These are phyloP conservation scores for Aspergillus homomorphus DNA, from an alignment of 495 filamentous ascomycete genomes.

Conservation along the genomic window DNA sequence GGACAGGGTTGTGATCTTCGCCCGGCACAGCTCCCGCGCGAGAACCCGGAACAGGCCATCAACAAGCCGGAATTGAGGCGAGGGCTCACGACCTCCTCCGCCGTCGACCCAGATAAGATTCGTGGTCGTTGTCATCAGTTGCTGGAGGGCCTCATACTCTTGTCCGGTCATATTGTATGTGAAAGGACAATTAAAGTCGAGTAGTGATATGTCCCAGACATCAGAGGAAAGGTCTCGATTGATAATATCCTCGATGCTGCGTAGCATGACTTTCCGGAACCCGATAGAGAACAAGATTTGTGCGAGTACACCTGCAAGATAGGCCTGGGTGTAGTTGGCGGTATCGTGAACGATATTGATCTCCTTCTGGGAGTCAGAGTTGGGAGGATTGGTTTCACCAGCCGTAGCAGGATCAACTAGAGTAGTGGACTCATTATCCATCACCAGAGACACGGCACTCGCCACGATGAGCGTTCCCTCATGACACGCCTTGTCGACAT, in stretches of 20 bases:
- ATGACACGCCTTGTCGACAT: slow-evolving; percentile 1
- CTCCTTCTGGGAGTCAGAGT: no score
- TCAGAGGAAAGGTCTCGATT: background rate
- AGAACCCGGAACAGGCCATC: slow-evolving; percentile 19
- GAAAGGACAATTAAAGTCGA: slow-evolving; percentile 4
- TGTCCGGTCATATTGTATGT: slow-evolving; percentile 1
- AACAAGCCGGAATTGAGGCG: slow-evolving; percentile 13
- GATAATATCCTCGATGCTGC: background rate
- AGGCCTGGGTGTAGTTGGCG: background rate
- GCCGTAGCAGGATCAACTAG: no score
- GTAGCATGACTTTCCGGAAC: background rate
- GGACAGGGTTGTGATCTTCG: slow-evolving; percentile 5
- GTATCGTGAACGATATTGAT: background rate
- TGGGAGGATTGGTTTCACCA: background rate
- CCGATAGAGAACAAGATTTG: background rate
- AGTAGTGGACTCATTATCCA: no score
- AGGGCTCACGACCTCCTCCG: slow-evolving; percentile 9
- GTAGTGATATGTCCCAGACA: background rate
- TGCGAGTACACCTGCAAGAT: background rate
- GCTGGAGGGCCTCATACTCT: slow-evolving; percentile 10
- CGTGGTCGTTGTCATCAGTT: slow-evolving; percentile 4
- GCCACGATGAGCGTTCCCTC: slow-evolving; percentile 6
- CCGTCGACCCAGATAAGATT: slow-evolving; percentile 13
- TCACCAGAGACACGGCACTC: background rate
- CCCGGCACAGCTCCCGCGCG: slow-evolving; percentile 6